Conservation (phyloP, 768 basidiomycete genomes). For the Boletus fagicola region DNA sequence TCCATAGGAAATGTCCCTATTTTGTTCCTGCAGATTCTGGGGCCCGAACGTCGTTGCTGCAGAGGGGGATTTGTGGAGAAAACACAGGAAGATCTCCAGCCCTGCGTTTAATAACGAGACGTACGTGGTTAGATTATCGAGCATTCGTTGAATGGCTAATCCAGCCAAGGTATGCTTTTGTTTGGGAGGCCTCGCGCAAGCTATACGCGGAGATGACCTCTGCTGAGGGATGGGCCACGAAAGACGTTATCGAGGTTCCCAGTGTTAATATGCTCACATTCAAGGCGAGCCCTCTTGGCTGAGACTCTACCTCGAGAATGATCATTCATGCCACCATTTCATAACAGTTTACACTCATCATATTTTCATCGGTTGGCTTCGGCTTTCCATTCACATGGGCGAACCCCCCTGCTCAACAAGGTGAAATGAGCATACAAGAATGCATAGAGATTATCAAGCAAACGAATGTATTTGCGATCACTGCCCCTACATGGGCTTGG, state of each 20-base stretch:
- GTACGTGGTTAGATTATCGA: slow-evolving; percentile 9
- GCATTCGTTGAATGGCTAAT: background rate
- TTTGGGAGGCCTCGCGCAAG: slow-evolving; percentile 20
- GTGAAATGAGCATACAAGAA: slow-evolving; percentile 22
- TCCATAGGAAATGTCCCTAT: background rate
- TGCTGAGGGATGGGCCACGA: slow-evolving; percentile 18
- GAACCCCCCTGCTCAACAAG: slow-evolving; percentile 12
- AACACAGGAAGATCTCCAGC: slow-evolving; percentile 17
- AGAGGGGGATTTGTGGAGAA: slow-evolving; percentile 20
- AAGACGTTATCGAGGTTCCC: slow-evolving; percentile 16
- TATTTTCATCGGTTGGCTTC: slow-evolving; percentile 1
- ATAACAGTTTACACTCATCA: slow-evolving; percentile 20
- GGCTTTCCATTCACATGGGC: slow-evolving; percentile 25
- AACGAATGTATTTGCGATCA: slow-evolving; percentile 13
- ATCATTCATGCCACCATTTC: background rate
- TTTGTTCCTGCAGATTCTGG: slow-evolving; percentile 11
- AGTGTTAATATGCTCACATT: slow-evolving; percentile 14
- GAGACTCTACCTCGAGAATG: too few relatives aligned
- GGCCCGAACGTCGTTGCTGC: slow-evolving; percentile 18
- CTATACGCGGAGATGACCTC: slow-evolving; percentile 22
- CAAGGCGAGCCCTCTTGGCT: too few relatives aligned
- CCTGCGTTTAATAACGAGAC: slow-evolving; percentile 27
- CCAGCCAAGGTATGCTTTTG: slow-evolving; percentile 18
- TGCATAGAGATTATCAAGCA: slow-evolving; percentile 17
- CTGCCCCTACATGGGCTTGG: slow-evolving; percentile 25